Evolutionary conservation across 176 grass and related monocot species (phyloP).

Genomic region (Panicum miliaceum): DNA sequence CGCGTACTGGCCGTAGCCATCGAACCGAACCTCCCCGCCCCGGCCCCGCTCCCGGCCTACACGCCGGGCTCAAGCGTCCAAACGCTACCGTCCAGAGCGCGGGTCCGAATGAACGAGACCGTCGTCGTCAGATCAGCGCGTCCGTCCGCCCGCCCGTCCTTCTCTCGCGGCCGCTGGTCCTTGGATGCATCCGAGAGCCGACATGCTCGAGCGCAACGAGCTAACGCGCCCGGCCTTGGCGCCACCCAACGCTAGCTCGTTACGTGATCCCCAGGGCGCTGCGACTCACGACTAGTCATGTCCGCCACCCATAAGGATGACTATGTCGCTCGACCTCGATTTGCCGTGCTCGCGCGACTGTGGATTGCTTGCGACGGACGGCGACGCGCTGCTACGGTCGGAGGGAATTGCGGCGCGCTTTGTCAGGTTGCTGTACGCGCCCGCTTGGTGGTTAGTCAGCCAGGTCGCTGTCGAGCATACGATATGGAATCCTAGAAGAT

Average conservation of each 20-base stretch:
- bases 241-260: not conserved
- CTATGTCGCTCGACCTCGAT: not conserved
- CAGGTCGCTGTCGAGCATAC: conserved; percentile 12
- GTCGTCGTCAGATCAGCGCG: not conserved
- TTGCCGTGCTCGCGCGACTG: not conserved
- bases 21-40: not conserved
- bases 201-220: conserved; percentile 39
- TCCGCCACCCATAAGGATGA: not conserved
- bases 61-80: no score
- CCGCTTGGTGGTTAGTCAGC: not conserved
- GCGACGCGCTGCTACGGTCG: conserved; percentile 20
- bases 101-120: not conserved
- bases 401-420: conserved; percentile 34
- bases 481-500: conserved; percentile 28
- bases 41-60: no score
- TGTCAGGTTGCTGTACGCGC: conserved; percentile 35
- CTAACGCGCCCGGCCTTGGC: no score
- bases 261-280: conserved; percentile 34
- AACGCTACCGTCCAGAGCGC: conserved; percentile 27
- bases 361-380: conserved; percentile 11
- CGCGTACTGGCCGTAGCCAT: no score
- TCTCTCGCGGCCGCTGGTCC: conserved; percentile 17
- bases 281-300: not conserved
- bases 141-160: not conserved
- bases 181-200: conserved; percentile 44